These are phyloP conservation scores for Talaromyces albobiverticillius DNA, from an alignment of 2,329 filamentous ascomycete species.

Conservation along the genomic window DNA sequence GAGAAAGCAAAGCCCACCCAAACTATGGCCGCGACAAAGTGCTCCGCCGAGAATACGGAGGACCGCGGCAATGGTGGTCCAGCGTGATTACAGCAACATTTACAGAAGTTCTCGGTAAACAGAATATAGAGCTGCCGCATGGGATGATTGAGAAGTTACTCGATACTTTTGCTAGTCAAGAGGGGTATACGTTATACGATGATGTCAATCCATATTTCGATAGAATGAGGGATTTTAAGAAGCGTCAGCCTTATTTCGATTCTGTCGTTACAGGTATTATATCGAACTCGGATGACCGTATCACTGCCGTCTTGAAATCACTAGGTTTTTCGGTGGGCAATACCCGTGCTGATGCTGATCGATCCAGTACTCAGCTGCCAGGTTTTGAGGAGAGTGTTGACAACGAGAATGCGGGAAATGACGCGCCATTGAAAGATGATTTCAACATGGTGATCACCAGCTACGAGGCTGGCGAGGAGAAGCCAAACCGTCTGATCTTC, in stretches of 20 bases:
- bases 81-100: constrained; percentile 41
- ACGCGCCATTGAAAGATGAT: constrained; percentile 25
- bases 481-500: constrained; percentile 41
- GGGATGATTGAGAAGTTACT: constrained; percentile 34
- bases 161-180: constrained; percentile 36
- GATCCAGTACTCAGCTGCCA: constrained; percentile 25
- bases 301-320: constrained; percentile 37
- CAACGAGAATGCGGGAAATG: not conserved
- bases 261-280: constrained; percentile 40
- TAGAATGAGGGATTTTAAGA: constrained; percentile 26
- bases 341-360: constrained; percentile 29
- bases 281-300: constrained; percentile 47
- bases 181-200: constrained; percentile 40
- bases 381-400: constrained; percentile 21
- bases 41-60: constrained; percentile 33
- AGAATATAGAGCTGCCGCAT: constrained; percentile 25
- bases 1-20: constrained; percentile 29
- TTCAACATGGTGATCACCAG: constrained; percentile 46
- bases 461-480: constrained; percentile 46
- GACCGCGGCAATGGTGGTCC: constrained; percentile 45
- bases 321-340: constrained; percentile 38
- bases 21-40: constrained; percentile 44
- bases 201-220: constrained; percentile 39
- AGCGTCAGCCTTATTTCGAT: constrained; percentile 24
- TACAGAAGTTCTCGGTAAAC: constrained; percentile 20